Conservation (phyloP, 225 moss, liverwort and hornwort genomes). For the Marchantia polymorpha region DNA sequence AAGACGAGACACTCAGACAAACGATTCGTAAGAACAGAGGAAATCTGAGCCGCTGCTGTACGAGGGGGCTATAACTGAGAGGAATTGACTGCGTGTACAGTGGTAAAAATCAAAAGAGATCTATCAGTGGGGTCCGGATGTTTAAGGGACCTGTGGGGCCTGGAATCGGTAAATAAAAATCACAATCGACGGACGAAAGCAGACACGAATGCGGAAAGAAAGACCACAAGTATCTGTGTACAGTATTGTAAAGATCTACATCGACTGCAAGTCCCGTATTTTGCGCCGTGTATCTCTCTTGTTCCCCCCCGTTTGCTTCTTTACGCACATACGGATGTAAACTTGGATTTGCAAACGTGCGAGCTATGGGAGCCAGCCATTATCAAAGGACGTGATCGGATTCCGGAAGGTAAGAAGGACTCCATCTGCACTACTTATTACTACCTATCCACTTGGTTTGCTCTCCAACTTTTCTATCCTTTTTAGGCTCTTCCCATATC, state of each 20-base stretch:
- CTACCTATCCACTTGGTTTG: background rate
- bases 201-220: slow-evolving; percentile 9
- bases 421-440: background rate
- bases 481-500: background rate
- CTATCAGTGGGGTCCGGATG: background rate
- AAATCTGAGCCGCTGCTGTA: background rate
- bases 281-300: background rate
- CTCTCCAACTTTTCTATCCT: background rate
- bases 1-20: background rate
- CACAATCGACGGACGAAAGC: background rate
- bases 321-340: background rate
- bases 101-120: slow-evolving; percentile 13
- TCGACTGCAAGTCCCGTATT: background rate
- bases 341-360: slow-evolving; percentile 2
- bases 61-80: background rate
- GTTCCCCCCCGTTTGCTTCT: background rate
- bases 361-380: background rate
- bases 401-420: background rate
- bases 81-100: background rate
- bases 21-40: background rate
- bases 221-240: slow-evolving; percentile 13
- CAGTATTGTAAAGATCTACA: background rate
- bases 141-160: background rate
- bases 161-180: background rate
- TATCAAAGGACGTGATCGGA: background rate